Conservation (phyloP, 2,329 filamentous ascomycete genomes). For the Cadophora gregata region DNA sequence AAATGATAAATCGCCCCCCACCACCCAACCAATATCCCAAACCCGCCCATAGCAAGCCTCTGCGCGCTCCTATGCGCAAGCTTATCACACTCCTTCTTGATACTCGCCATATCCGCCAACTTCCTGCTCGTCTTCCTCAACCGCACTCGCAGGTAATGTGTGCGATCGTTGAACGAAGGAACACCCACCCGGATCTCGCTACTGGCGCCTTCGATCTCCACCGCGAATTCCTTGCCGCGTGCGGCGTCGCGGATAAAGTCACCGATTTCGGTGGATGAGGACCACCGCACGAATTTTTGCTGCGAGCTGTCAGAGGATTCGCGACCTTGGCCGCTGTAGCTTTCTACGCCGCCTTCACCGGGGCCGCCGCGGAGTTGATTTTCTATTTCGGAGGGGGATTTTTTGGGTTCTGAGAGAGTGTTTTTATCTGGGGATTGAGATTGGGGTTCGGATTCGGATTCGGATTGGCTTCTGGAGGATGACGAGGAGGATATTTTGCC, state of each 20-base stretch:
- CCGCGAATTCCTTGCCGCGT: slow-evolving; percentile 80
- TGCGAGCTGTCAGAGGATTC: slow-evolving; percentile 48
- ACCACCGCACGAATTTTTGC: slow-evolving; percentile 83
- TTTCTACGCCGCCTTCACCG: slow-evolving; percentile 67
- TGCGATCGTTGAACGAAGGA: slow-evolving; percentile 88
- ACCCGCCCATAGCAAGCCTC: slow-evolving; percentile 79
- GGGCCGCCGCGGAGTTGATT: slow-evolving; percentile 52
- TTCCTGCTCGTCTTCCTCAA: slow-evolving; percentile 73
- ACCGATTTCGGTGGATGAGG: slow-evolving; percentile 84
- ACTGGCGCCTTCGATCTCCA: slow-evolving; percentile 76
- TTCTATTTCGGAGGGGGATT: slow-evolving; percentile 38
- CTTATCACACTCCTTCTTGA: slow-evolving; percentile 83
- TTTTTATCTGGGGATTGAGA: slow-evolving; percentile 8
- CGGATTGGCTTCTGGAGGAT: too few species aligned
- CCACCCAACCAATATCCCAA: slow-evolving; percentile 75
- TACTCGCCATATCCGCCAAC: slow-evolving; percentile 70
- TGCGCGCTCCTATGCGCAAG: slow-evolving; percentile 80
- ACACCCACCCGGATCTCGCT: slow-evolving; percentile 78
- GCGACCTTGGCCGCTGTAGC: slow-evolving; percentile 73
- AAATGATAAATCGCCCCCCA: slow-evolving; percentile 73
- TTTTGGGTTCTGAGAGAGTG: neutral
- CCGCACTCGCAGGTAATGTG: slow-evolving; percentile 81
- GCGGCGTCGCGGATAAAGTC: slow-evolving; percentile 94
- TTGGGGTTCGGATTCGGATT: slow-evolving; percentile 37
- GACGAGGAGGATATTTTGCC: slow-evolving; percentile 43